Evolutionary conservation across 2,329 filamentous ascomycete genomes (phyloP).

Genomic region (Epicoccum nigrum): DNA sequence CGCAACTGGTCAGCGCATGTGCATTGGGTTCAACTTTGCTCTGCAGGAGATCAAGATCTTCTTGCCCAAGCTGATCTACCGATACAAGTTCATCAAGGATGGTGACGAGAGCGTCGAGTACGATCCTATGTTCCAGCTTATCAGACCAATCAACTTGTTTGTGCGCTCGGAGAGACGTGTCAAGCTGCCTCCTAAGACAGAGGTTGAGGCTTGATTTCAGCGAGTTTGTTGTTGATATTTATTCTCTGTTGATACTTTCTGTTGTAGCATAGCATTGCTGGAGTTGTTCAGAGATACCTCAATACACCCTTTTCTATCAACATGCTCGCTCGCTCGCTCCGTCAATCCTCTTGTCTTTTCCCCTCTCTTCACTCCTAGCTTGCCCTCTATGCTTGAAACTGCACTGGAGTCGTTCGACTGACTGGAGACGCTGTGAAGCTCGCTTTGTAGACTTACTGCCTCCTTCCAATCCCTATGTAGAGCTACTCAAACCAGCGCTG

Average conservation of each 20-base stretch:
- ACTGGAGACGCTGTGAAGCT: too few species aligned
- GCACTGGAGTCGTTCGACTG: too few species aligned
- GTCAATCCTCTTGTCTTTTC: background rate
- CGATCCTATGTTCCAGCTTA: conserved; percentile 65
- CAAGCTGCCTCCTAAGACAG: conserved; percentile 53
- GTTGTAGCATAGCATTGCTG: conserved; percentile 13
- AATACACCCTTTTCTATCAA: conserved; percentile 2
- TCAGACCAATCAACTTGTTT: conserved; percentile 62
- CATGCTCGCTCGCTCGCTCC: background rate
- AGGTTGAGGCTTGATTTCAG: conserved; percentile 3
- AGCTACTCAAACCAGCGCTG: background rate
- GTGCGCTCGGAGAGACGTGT: conserved; percentile 57
- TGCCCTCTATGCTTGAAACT: too few species aligned
- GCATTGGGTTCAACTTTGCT: conserved; percentile 70
- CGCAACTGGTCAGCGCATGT: conserved; percentile 62
- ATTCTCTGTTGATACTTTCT: background rate
- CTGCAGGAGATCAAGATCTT: conserved; percentile 66
- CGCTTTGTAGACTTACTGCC: too few species aligned
- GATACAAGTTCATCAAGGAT: conserved; percentile 63
- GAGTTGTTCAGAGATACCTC: conserved; percentile 14
- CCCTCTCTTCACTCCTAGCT: too few species aligned
- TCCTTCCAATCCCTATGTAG: too few species aligned
- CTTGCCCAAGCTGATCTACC: conserved; percentile 63
- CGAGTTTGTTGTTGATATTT: background rate
- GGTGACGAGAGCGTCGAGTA: conserved; percentile 61